Evolutionary conservation across 1,139 yeast species (phyloP), one percentile per base, ranked within the genome.

Genomic region (Debaryomyces coudertii): DNA sequence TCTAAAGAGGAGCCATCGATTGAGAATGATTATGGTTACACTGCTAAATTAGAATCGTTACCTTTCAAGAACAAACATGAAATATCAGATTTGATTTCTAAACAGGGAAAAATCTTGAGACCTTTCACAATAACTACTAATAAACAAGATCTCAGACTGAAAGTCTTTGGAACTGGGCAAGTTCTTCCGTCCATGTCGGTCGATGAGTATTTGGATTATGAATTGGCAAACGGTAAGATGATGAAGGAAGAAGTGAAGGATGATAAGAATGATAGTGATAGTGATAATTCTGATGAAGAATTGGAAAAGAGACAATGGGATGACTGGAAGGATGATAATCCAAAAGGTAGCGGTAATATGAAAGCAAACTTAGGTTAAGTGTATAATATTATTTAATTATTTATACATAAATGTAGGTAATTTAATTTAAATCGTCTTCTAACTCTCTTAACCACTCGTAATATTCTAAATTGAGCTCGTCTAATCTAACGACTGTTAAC

Each of bases 111-210:
- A 62, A 85, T 90, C 1, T 66, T 89, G 34, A 80, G 87, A 53
- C 98, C 97, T 6, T 93, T 93, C 63, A 88, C 95, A 0, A 78
- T 93, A 25, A 82, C 90, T 5, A 72, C 83, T 5, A 67, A 73
- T 37, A 75, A 87, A 45, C 79, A 83, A 22, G 80, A 83, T 38
- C 56, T 89, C 18, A 73, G 77, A 47, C 69, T 73, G 23, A 81
- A 83, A 54, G 97, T 92, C 0, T 83, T 81, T 59, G 97, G 98
- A 1, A 89, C 96, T 1, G 99, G 98, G 0, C 98, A 93, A 65
- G 83, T 80, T 30, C 73, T 93, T 33, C 99, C 99, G 1, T 89
- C 97, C 0, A 90, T 95, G 96, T 75, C 96, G 0, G 93, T 95
- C 0, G 99, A 93, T 53, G 97, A 93, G 57, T 86, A 87, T 53